These are phyloP conservation scores for Exobasidium rhododendri DNA, from an alignment of 1,284 basidiomycete genomes.

Conservation along the genomic window DNA sequence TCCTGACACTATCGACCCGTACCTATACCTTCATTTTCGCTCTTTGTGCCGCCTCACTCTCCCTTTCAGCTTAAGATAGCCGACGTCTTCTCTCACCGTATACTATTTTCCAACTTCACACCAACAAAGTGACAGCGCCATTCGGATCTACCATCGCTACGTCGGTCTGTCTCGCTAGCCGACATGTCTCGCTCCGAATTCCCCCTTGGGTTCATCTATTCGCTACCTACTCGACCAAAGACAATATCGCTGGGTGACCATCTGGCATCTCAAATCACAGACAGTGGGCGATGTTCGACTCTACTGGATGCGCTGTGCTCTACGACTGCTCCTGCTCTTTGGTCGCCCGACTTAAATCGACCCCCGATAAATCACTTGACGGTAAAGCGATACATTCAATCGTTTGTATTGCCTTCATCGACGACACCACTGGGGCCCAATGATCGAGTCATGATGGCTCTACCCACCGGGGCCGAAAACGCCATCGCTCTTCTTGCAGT, in stretches of 20 bases:
- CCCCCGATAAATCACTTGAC: conserved; percentile 50
- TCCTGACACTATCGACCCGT: too few species aligned
- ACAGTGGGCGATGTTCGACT: conserved; percentile 45
- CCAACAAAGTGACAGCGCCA: too few species aligned
- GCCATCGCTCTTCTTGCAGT: conserved; percentile 49
- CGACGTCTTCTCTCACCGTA: too few species aligned
- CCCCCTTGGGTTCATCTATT: conserved; percentile 47
- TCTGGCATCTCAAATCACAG: conserved; percentile 49
- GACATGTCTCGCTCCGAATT: not conserved
- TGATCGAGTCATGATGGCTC: conserved; percentile 54
- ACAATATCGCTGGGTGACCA: conserved; percentile 49
- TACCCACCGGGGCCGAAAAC: conserved; percentile 53
- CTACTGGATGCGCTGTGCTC: conserved; percentile 49
- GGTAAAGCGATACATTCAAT: conserved; percentile 44
- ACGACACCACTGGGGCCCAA: conserved; percentile 39
- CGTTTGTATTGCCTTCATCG: conserved; percentile 43
- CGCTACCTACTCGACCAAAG: conserved; percentile 35
- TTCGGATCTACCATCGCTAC: too few species aligned
- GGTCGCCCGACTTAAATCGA: conserved; percentile 48
- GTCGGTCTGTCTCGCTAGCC: too few species aligned
- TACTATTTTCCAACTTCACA: too few species aligned
- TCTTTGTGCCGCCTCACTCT: too few species aligned
- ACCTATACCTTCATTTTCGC: too few species aligned
- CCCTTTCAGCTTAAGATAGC: too few species aligned
- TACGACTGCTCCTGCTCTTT: conserved; percentile 48